Evolutionary conservation across 352 stramenopile species (phyloP).

Genomic region (Phytophthora uliginosa): DNA sequence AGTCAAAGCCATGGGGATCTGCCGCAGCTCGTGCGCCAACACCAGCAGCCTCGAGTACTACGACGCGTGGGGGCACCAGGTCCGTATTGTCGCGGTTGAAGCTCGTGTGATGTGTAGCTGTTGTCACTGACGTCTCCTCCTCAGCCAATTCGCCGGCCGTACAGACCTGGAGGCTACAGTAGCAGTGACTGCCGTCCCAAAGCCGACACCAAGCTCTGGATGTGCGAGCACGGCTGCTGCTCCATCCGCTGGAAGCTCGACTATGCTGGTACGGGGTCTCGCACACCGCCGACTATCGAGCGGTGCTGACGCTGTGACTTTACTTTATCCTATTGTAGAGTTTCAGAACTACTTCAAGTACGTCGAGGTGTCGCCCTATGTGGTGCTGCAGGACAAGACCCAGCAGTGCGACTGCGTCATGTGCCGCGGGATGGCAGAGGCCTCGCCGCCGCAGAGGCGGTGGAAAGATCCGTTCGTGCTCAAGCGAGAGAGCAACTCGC

Average conservation of each 20-base stretch:
- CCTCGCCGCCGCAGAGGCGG: constrained; percentile 11
- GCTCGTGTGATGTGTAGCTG: neutral
- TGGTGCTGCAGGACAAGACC: constrained; percentile 70
- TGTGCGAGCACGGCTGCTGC: constrained; percentile 72
- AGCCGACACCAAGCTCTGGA: constrained; percentile 58
- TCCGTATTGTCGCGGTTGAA: constrained; percentile 17
- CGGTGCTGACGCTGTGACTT: neutral
- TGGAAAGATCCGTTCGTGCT: constrained; percentile 20
- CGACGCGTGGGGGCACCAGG: constrained; percentile 62
- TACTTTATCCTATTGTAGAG: constrained; percentile 29
- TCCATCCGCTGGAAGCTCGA: constrained; percentile 82
- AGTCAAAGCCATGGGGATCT: constrained; percentile 56
- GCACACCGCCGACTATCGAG: too few relatives aligned
- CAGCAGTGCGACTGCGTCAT: constrained; percentile 67
- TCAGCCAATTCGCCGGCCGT: constrained; percentile 31
- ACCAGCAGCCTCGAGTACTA: constrained; percentile 72
- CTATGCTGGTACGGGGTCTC: constrained; percentile 55
- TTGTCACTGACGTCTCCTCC: neutral
- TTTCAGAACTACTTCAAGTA: constrained; percentile 78
- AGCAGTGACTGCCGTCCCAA: constrained; percentile 18
- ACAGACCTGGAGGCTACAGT: constrained; percentile 19
- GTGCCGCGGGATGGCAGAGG: constrained; percentile 53
- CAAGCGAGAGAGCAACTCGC: constrained; percentile 27
- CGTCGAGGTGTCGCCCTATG: constrained; percentile 71
- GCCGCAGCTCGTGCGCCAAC: constrained; percentile 60